Conservation (phyloP, 805 yeast species). For the Saccharomycopsis vini region DNA sequence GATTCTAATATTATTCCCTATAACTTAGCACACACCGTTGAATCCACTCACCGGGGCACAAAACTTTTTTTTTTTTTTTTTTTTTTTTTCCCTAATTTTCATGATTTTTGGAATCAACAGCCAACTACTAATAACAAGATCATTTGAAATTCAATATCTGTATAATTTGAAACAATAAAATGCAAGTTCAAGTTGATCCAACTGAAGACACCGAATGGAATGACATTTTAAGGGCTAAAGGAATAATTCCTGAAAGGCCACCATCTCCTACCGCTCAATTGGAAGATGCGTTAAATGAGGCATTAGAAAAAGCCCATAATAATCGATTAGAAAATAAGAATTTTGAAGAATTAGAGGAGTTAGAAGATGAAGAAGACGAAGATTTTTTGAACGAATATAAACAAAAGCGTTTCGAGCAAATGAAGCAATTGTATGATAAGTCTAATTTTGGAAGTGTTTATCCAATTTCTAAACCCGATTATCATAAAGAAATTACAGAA, state of each 20-base stretch:
- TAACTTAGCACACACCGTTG: too few species aligned
- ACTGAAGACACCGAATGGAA: conserved; percentile 99
- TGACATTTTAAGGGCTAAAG: conserved; percentile 82
- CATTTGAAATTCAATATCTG: too few species aligned
- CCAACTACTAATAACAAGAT: too few species aligned
- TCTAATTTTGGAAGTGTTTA: conserved; percentile 65
- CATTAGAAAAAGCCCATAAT: conserved; percentile 68
- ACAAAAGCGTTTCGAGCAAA: conserved; percentile 66
- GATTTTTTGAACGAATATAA: conserved; percentile 77
- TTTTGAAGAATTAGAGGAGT: conserved; percentile 72
- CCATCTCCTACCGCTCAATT: conserved; percentile 81
- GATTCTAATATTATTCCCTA: too few species aligned
- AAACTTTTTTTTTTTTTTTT: too few species aligned
- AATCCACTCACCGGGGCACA: too few species aligned
- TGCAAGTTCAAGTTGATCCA: conserved; percentile 79
- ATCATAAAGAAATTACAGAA: conserved; percentile 73
- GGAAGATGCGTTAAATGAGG: conserved; percentile 83
- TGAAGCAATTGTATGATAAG: conserved; percentile 46
- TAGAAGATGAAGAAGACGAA: conserved; percentile 91
- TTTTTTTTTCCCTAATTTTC: too few species aligned
- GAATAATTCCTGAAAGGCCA: conserved; percentile 86
- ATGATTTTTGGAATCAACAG: too few species aligned
- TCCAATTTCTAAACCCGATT: conserved; percentile 82
- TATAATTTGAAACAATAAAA: conserved; percentile 2
- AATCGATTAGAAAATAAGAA: conserved; percentile 71